These are phyloP conservation scores for Friedmanniomyces simplex DNA, from an alignment of 495 filamentous ascomycete genomes.

Conservation along the genomic window DNA sequence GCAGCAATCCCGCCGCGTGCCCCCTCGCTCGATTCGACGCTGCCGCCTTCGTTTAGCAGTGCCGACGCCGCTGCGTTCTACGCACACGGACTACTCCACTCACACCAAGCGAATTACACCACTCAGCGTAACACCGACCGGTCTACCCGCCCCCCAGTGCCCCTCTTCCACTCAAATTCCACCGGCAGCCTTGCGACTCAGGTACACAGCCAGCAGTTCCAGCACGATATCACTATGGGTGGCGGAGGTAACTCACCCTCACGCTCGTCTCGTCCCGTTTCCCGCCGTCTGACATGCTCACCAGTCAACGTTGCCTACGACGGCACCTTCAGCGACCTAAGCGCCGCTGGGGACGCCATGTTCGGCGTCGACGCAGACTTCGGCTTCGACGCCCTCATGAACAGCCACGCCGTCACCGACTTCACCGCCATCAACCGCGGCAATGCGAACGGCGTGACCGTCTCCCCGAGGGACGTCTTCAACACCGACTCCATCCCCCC, in stretches of 20 bases:
- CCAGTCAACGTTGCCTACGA: conserved; percentile 24
- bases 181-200: conserved; percentile 23
- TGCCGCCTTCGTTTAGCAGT: conserved; percentile 31
- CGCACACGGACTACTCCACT: background rate
- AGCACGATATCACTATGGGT: conserved; percentile 12
- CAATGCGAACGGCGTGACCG: conserved; percentile 41
- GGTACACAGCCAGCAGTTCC: conserved; percentile 11
- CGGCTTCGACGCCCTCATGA: conserved; percentile 10
- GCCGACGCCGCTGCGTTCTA: conserved; percentile 3
- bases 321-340: conserved; percentile 20
- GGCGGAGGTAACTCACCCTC: conserved; percentile 23
- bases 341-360: conserved; percentile 8
- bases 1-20: conserved; percentile 27
- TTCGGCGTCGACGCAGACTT: conserved; percentile 5
- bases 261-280: background rate
- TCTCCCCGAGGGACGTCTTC: conserved; percentile 80
- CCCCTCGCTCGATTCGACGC: conserved; percentile 29
- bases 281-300: conserved; percentile 14
- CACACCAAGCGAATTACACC: conserved; percentile 5
- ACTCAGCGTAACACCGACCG: conserved; percentile 28
- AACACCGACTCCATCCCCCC: conserved; percentile 74
- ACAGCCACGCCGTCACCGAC: conserved; percentile 1
- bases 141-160: conserved; percentile 42
- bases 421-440: conserved; percentile 32
- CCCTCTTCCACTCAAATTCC: conserved; percentile 39